A percentile compares a stretch with the other conserved stretches of the same genome.
These are phyloP conservation scores for Rhexocercosporidium sp. DNA, from an alignment of 2,329 filamentous ascomycete species.

Conservation along the genomic window DNA sequence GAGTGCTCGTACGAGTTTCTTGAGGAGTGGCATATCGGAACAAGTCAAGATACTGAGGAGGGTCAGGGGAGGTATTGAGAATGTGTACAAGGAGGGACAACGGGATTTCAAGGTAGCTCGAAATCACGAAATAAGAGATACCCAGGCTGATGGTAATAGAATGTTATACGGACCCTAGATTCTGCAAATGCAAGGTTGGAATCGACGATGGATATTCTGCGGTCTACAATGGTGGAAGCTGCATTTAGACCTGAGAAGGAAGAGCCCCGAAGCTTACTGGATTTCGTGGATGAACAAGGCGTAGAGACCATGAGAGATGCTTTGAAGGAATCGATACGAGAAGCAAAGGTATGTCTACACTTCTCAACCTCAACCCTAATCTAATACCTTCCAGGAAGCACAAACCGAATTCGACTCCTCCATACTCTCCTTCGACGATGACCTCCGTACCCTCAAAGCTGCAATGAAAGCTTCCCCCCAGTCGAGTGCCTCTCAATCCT, in stretches of 20 bases:
- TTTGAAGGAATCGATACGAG: slow-evolving; percentile 73
- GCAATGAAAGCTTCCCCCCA: slow-evolving; percentile 43
- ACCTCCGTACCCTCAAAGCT: slow-evolving; percentile 68
- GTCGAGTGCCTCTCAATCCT: slow-evolving; percentile 37
- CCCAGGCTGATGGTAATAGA: slow-evolving; percentile 40
- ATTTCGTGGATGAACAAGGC: slow-evolving; percentile 77
- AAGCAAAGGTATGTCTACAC: slow-evolving; percentile 61
- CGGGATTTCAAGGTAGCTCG: slow-evolving; percentile 57
- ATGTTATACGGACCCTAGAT: slow-evolving; percentile 69
- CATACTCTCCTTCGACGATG: slow-evolving; percentile 72
- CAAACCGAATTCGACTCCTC: slow-evolving; percentile 75
- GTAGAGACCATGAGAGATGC: slow-evolving; percentile 69
- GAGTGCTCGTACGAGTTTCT: slow-evolving; percentile 70
- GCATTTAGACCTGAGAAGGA: slow-evolving; percentile 65
- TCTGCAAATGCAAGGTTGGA: slow-evolving; percentile 67
- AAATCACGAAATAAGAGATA: not conserved
- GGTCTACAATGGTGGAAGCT: slow-evolving; percentile 66
- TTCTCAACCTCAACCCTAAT: not conserved
- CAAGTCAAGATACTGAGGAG: slow-evolving; percentile 58
- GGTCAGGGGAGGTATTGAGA: slow-evolving; percentile 56
- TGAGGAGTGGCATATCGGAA: slow-evolving; percentile 64
- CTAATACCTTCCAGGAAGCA: slow-evolving; percentile 52
- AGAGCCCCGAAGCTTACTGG: slow-evolving; percentile 67
- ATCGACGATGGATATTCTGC: slow-evolving; percentile 68
- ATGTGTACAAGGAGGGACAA: slow-evolving; percentile 62